These are phyloP conservation scores for Dendrobium officinale DNA, from an alignment of 106 monocot species.

Conservation along the genomic window DNA sequence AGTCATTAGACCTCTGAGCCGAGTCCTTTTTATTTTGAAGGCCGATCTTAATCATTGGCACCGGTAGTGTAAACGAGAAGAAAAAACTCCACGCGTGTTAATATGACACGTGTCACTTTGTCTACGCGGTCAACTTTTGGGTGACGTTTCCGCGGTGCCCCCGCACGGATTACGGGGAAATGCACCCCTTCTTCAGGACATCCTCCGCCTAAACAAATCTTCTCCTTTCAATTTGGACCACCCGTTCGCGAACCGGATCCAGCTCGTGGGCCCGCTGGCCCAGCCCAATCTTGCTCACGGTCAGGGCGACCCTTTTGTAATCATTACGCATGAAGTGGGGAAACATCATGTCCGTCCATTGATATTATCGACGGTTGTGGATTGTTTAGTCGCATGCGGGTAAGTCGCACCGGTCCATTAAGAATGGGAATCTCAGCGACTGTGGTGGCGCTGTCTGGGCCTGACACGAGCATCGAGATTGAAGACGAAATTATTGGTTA, in stretches of 20 bases:
- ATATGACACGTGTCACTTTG: neutral
- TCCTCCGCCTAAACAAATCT: conserved; percentile 18
- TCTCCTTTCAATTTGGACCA: conserved; percentile 22
- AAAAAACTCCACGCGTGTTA: neutral
- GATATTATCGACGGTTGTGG: neutral
- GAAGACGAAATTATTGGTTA: neutral
- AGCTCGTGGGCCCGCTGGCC: neutral
- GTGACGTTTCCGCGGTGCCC: neutral
- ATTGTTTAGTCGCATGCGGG: neutral
- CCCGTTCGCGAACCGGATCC: conserved; percentile 7
- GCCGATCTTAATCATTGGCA: neutral
- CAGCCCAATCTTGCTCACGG: neutral
- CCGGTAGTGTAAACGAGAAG: neutral
- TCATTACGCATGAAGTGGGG: neutral
- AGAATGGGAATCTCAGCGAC: neutral
- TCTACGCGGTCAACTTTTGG: neutral
- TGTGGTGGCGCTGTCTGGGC: neutral
- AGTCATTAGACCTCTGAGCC: neutral
- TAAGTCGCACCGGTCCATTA: neutral
- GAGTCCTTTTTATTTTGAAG: neutral
- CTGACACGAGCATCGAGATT: neutral
- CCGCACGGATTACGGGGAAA: conserved; percentile 21
- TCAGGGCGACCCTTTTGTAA: neutral
- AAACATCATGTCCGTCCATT: neutral
- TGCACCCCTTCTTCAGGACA: conserved; percentile 26